Base-by-base conservation (phyloP, 2,329 filamentous ascomycete species). In the Penicillium crustosum region DNA sequence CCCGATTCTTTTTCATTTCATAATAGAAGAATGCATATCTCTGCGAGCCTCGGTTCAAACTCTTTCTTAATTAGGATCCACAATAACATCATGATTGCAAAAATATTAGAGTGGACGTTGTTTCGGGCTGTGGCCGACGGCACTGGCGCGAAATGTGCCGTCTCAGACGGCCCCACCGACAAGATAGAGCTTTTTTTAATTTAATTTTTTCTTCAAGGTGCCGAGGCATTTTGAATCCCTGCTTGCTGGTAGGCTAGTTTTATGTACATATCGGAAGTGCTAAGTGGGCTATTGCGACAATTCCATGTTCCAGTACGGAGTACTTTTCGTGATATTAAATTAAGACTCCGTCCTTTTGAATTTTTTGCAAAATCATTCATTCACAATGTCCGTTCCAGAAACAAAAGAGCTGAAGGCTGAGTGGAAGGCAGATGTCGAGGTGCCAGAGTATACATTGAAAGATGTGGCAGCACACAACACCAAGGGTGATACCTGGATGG, bases 401-500 rank as follows among this genome's bases (percentile, higher is more conserved):
- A 55, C 54, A 19, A 61, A 55, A 45, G 60, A 64, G 50, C 47
- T 53, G 2, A 57, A 64, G 35, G 53, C 61, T 42, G 57, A 65
- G 54, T 63, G 62, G 61, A 49, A 61, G 53, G 38, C 44, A 23
- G 52, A 61, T 43, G 23, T 53, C 13, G 60, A 59, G 39, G 36
- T 68, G 45, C 56, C 54, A 17, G 61, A 70, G 47, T 71, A 63
- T 45, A 69, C 67, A 1, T 25, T 63, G 39, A 61, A 69, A 19
- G 71, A 76, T 23, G 66, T 86, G 29, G 79, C 80, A 9, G 70
- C 70, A 31, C 84, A 86, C 67, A 82, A 78, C 47, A 77, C 64
- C 6, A 70, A 71, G 13, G 69, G 74, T 12, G 80, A 85, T 66
- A 67, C 79, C 17, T 86, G 83, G 83, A 77, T 86, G 65, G 73